Conservation (phyloP, 2,329 filamentous ascomycete species). For the Raffaelea albimanens region DNA sequence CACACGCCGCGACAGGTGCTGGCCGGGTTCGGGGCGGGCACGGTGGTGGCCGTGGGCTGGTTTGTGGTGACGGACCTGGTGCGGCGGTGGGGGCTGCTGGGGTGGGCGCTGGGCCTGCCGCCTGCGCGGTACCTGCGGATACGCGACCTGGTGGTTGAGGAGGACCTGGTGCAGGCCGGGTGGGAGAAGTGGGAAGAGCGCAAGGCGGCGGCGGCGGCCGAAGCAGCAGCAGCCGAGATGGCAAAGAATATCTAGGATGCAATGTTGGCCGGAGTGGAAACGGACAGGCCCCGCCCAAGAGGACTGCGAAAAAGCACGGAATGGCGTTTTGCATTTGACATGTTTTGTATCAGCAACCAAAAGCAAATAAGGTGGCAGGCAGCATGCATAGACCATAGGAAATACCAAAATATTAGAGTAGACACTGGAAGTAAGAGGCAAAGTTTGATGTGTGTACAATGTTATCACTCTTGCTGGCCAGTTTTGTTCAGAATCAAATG, state of each 20-base stretch:
- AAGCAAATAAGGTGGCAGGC: neutral
- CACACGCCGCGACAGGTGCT: slow-evolving; percentile 82
- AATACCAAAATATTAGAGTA: too few relatives aligned
- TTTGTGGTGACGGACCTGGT: slow-evolving; percentile 61
- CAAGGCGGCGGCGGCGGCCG: slow-evolving; percentile 24
- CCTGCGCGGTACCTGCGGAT: slow-evolving; percentile 59
- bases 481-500: too few relatives aligned
- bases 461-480: too few relatives aligned
- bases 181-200: slow-evolving; percentile 82
- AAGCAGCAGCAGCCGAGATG: neutral
- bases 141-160: slow-evolving; percentile 75
- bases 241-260: slow-evolving; percentile 16
- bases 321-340: too few relatives aligned
- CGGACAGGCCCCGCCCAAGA: too few relatives aligned
- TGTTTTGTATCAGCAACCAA: neutral
- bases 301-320: too few relatives aligned
- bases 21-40: slow-evolving; percentile 66
- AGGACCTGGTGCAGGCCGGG: slow-evolving; percentile 82
- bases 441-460: too few relatives aligned
- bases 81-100: slow-evolving; percentile 58
- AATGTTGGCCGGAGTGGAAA: too few relatives aligned
- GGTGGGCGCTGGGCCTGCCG: slow-evolving; percentile 60
- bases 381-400: too few relatives aligned
- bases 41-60: slow-evolving; percentile 65
- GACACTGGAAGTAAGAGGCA: too few relatives aligned